A percentile compares a stretch with the other conserved stretches of the same genome.
These are phyloP conservation scores for Acanthamoeba triangularis DNA, from an alignment of 208 protist species.

Conservation along the genomic window DNA sequence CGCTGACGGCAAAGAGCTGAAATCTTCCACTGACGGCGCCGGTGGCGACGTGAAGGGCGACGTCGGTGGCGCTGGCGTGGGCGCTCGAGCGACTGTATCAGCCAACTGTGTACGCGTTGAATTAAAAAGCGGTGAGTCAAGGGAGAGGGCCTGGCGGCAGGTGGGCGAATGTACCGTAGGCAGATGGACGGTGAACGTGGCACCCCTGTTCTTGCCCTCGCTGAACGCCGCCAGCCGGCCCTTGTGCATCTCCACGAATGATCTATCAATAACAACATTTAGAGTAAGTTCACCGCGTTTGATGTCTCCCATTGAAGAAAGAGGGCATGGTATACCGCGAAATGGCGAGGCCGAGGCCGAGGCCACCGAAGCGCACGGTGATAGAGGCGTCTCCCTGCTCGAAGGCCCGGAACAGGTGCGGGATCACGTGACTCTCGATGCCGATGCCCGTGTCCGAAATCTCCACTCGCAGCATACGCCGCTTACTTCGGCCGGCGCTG, in stretches of 20 bases:
- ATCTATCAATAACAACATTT: not conserved
- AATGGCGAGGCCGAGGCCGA: constrained; percentile 17
- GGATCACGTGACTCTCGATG: not conserved
- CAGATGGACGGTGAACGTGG: constrained; percentile 19
- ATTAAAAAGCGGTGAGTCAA: too few relatives aligned
- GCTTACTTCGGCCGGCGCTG: not conserved
- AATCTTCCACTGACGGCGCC: not conserved
- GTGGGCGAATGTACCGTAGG: not conserved
- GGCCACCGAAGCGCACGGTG: not conserved
- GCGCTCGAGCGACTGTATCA: not conserved
- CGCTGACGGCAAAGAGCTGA: not conserved
- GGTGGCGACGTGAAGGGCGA: not conserved
- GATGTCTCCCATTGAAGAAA: too few relatives aligned
- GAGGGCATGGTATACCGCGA: not conserved
- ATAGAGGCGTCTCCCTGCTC: constrained; percentile 16
- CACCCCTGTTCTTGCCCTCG: constrained; percentile 44
- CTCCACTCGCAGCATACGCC: not conserved
- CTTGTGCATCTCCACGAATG: constrained; percentile 11
- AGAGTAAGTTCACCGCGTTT: too few relatives aligned
- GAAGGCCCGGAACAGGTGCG: constrained; percentile 1
- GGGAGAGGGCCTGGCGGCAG: not conserved
- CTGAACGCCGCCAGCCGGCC: not conserved
- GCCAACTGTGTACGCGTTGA: not conserved
- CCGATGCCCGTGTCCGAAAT: constrained; percentile 20
- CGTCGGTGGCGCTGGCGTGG: not conserved